Evolutionary conservation across 2,329 filamentous ascomycete genomes (phyloP).

Genomic region (Microdochium trichocladiopsis): DNA sequence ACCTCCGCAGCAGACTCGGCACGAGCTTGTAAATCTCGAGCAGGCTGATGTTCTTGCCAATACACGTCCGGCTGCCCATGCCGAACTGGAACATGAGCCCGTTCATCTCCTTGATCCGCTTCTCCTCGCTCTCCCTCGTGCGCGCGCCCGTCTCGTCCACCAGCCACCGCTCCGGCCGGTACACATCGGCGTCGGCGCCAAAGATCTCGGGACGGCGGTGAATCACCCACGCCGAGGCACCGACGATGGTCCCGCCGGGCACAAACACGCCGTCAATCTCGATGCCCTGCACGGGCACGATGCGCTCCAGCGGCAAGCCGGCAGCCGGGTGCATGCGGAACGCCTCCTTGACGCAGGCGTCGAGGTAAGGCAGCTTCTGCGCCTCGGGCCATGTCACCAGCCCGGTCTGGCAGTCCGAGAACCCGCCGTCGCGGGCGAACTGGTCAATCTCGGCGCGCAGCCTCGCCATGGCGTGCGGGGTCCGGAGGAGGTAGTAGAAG

Average conservation of each 20-base stretch:
- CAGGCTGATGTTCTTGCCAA: conserved; percentile 59
- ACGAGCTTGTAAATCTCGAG: conserved; percentile 59
- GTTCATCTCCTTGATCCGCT: conserved; percentile 58
- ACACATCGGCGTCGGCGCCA: conserved; percentile 58
- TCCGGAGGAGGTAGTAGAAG: conserved; percentile 68
- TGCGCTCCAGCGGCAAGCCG: conserved; percentile 64
- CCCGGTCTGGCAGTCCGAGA: conserved; percentile 44
- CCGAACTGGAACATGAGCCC: conserved; percentile 68
- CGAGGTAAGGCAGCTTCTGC: conserved; percentile 67
- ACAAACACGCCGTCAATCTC: conserved; percentile 57
- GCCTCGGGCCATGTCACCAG: conserved; percentile 64
- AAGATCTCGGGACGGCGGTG: conserved; percentile 63
- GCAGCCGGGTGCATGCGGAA: conserved; percentile 71
- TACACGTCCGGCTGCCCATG: conserved; percentile 63
- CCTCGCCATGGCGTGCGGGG: conserved; percentile 44
- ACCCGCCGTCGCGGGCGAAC: conserved; percentile 43
- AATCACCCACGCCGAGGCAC: conserved; percentile 69
- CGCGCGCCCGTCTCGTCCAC: conserved; percentile 28
- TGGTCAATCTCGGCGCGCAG: conserved; percentile 57
- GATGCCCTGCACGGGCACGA: conserved; percentile 58
- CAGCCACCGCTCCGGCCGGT: conserved; percentile 62
- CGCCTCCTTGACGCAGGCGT: conserved; percentile 71
- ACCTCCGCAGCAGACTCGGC: conserved; percentile 53
- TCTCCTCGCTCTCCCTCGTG: conserved; percentile 32
- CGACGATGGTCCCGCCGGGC: conserved; percentile 65